Evolutionary conservation across 805 yeast genomes (phyloP).

Genomic region (Schwanniomyces yamadae): DNA sequence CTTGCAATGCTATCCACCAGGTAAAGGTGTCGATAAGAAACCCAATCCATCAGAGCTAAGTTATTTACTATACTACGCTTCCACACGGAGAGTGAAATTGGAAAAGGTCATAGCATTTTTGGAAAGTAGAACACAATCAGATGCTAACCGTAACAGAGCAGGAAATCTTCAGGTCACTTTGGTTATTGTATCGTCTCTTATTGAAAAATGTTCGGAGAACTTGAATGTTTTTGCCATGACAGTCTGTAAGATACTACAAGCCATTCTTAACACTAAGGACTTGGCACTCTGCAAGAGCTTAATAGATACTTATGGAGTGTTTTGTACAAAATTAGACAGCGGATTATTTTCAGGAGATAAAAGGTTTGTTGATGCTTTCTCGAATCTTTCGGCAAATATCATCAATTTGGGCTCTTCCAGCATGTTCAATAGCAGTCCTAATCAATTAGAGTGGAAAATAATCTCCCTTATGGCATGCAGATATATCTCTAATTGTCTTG

Average conservation of each 20-base stretch:
- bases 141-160: conserved; percentile 57
- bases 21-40: conserved; percentile 79
- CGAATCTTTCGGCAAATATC: conserved; percentile 23
- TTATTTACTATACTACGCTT: conserved; percentile 83
- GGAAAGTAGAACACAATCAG: conserved; percentile 58
- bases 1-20: conserved; percentile 90
- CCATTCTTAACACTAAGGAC: conserved; percentile 57
- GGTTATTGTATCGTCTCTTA: conserved; percentile 64
- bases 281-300: conserved; percentile 56
- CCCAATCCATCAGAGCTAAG: conserved; percentile 92
- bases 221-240: conserved; percentile 76
- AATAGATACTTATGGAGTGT: conserved; percentile 44
- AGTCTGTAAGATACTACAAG: conserved; percentile 57
- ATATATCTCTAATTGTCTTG: conserved; percentile 38
- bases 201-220: conserved; percentile 77
- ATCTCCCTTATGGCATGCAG: conserved; percentile 41
- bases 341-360: conserved; percentile 66
- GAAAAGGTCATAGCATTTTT: conserved; percentile 80
- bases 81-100: conserved; percentile 83
- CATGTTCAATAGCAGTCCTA: conserved; percentile 20
- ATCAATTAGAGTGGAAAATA: conserved; percentile 45
- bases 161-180: conserved; percentile 86
- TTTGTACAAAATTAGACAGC: conserved; percentile 53
- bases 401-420: conserved; percentile 15
- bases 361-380: conserved; percentile 50